A percentile compares a stretch with the other conserved stretches of the same genome.
Conservation (phyloP, 176 grass and related monocot genomes). For the Ensete ventricosum region DNA sequence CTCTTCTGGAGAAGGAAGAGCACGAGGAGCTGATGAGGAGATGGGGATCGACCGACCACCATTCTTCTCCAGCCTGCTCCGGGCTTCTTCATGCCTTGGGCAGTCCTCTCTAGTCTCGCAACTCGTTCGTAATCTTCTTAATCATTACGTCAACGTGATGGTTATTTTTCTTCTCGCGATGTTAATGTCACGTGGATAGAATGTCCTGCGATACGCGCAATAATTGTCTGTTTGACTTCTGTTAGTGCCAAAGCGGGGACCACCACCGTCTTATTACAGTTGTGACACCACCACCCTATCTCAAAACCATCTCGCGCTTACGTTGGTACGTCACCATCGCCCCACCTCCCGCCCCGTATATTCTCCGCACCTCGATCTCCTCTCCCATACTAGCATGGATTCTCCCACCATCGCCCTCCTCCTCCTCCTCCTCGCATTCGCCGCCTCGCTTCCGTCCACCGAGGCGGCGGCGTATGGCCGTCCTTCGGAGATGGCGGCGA, state of each 20-base stretch:
- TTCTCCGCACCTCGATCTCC: neutral
- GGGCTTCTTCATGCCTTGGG: slow-evolving; percentile 46
- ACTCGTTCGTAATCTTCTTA: neutral
- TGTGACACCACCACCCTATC: no score
- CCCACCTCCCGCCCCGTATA: neutral
- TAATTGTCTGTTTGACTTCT: no score
- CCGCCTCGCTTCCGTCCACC: neutral
- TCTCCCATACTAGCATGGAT: neutral
- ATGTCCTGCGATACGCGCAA: no score
- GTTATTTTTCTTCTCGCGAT: no score
- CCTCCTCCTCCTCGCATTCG: neutral
- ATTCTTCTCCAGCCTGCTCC: slow-evolving; percentile 21
- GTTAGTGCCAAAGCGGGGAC: no score
- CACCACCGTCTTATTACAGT: no score
- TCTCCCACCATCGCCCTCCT: neutral
- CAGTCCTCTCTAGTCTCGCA: slow-evolving; percentile 33
- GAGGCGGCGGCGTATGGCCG: neutral
- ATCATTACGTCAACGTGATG: neutral
- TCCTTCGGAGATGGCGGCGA: neutral
- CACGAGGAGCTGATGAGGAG: slow-evolving; percentile 61
- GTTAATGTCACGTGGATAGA: no score
- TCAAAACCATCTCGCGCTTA: neutral
- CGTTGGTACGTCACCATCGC: neutral
- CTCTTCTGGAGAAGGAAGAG: slow-evolving; percentile 72
- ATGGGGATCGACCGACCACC: slow-evolving; percentile 29